A percentile compares a stretch with the other conserved stretches of the same genome.
These are phyloP conservation scores for Blepharisma undulans DNA, from an alignment of 169 alveolate genomes.

Conservation along the genomic window DNA sequence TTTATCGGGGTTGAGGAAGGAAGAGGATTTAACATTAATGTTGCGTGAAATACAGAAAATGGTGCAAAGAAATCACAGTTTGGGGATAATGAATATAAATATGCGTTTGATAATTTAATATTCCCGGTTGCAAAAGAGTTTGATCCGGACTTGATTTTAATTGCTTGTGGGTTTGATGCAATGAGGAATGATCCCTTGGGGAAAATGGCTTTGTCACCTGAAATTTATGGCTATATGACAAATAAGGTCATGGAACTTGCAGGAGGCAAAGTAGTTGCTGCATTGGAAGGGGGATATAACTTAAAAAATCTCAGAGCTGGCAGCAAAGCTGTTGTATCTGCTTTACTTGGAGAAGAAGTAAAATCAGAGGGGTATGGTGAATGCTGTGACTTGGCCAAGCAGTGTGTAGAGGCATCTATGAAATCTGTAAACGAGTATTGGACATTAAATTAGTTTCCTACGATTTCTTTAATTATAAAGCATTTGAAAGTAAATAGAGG, in stretches of 20 bases:
- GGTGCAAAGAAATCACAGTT: slow-evolving; percentile 33
- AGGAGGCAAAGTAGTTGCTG: slow-evolving; percentile 49
- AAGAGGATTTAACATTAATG: slow-evolving; percentile 61
- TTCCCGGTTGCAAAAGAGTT: slow-evolving; percentile 69
- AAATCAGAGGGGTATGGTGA: neutral
- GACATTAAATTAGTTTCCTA: neutral
- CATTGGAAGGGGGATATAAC: slow-evolving; percentile 83
- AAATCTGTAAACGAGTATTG: neutral
- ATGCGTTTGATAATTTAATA: slow-evolving; percentile 58
- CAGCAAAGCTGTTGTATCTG: slow-evolving; percentile 58
- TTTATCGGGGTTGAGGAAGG: slow-evolving; percentile 60
- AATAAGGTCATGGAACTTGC: slow-evolving; percentile 49
- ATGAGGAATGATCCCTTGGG: slow-evolving; percentile 77
- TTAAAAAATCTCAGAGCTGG: slow-evolving; percentile 55
- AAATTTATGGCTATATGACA: slow-evolving; percentile 78
- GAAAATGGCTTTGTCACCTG: slow-evolving; percentile 50
- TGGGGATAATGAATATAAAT: slow-evolving; percentile 71
- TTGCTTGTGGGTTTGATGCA: slow-evolving; percentile 85
- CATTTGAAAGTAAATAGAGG: too few species aligned
- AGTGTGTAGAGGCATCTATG: neutral
- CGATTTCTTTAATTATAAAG: neutral
- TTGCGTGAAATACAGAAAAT: slow-evolving; percentile 70
- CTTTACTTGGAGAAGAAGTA: slow-evolving; percentile 36
- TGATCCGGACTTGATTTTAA: slow-evolving; percentile 69
- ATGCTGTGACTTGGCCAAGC: neutral